Evolutionary conservation across 192 early-diverging fungal species (phyloP).

Genomic region (Coemansia umbellata): DNA sequence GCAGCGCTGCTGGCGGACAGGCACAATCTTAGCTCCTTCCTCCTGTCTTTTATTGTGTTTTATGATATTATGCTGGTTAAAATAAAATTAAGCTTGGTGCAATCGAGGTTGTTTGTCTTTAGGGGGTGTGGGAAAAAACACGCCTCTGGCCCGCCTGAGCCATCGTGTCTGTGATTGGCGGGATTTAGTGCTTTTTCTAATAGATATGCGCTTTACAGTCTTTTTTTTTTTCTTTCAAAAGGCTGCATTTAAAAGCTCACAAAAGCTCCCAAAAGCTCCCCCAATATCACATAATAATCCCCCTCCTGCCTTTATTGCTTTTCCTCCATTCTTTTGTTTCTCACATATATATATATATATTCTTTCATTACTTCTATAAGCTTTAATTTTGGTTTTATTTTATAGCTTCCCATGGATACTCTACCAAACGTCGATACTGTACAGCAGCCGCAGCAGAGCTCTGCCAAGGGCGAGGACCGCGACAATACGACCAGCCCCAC

Average conservation of each 20-base stretch:
- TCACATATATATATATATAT: neutral
- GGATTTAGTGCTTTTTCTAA: too few relatives aligned
- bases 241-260: too few relatives aligned
- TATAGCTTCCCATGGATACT: slow-evolving; percentile 4
- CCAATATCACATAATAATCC: too few relatives aligned
- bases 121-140: too few relatives aligned
- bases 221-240: too few relatives aligned
- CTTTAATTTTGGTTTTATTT: neutral
- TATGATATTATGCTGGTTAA: too few relatives aligned
- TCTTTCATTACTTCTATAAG: neutral
- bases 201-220: too few relatives aligned
- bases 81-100: too few relatives aligned
- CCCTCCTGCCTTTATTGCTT: neutral
- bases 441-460: slow-evolving; percentile 4
- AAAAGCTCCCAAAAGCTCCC: too few relatives aligned
- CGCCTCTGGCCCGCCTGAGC: too few relatives aligned
- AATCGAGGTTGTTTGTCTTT: too few relatives aligned
- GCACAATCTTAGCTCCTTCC: neutral
- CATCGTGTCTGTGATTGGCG: too few relatives aligned
- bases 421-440: neutral
- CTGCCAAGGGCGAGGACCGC: neutral
- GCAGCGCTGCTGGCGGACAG: neutral
- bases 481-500: neutral
- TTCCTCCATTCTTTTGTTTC: neutral
- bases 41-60: neutral